Base-by-base conservation (phyloP, 768 basidiomycete genomes). In the Tephrocybe sp. region DNA sequence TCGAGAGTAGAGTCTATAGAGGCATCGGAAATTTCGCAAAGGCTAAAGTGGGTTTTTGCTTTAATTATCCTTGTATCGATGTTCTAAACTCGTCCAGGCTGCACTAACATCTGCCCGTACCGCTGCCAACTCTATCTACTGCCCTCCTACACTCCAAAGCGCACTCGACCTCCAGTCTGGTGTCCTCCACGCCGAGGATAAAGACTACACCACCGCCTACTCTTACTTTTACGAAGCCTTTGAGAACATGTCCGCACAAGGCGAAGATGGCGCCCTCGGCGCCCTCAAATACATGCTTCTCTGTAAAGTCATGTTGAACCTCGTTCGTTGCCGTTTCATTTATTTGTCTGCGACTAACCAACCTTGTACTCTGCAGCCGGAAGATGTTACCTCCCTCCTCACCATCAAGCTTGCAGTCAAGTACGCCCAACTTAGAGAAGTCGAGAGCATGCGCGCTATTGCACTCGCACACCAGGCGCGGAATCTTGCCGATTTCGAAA, bases 151-250 rank as follows among this genome's bases (percentile, higher is more conserved):
- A 5, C 65, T 65, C 13, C 79, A 79, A 61, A 66, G 76, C 8
- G 62, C 76, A 3, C 72, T 81, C 22, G 79, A 79, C 59, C 70
- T 81, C 13, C 79, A 80, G 57, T 75, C 74, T 19, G 78, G 96
- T 4, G 76, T 96, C 38, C 78, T 98, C 9, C 92, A 97, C 61
- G 94, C 96, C 0, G 95, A 99, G 60, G 96, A 99, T 62, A 96
- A 95, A 64, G 96, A 98, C 69, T 98, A 97, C 68, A 95, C 82
- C 51, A 99, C 96, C 0, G 96, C 85, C 17, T 97, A 97, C 68
- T 93, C 91, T 0, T 99, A 98, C 72, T 98, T 98, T 71, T 93
- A 91, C 60, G 96, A 98, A 70, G 86, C 93, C 2, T 98, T 98
- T 56, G 97, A 99, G 69, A 93, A 85, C 45, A 74, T 93, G 57